A percentile compares a stretch with the other conserved stretches of the same genome.
These are phyloP conservation scores for Fusarium pseudograminearum DNA, from an alignment of 2,329 filamentous ascomycete species.

Conservation along the genomic window DNA sequence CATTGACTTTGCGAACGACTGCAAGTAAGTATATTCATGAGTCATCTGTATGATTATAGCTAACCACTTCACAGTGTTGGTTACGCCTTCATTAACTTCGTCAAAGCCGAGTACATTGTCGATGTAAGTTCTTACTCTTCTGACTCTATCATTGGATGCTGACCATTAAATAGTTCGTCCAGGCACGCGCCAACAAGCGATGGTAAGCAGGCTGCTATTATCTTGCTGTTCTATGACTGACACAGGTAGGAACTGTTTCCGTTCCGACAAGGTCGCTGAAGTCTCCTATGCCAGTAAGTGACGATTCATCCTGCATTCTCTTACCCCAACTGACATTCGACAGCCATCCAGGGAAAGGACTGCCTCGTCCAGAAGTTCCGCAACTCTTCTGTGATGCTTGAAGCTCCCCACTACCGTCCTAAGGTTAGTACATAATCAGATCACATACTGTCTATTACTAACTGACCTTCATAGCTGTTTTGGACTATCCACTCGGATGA, in stretches of 20 bases:
- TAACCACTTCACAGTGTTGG: conserved; percentile 75
- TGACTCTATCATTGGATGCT: conserved; percentile 15
- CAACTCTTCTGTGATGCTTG: conserved; percentile 95
- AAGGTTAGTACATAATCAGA: conserved; percentile 67
- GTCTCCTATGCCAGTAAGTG: conserved; percentile 93
- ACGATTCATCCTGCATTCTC: rapidly evolving
- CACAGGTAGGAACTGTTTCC: conserved; percentile 77
- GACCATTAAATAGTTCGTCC: conserved; percentile 71
- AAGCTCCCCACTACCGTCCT: conserved; percentile 83
- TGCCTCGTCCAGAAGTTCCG: conserved; percentile 94
- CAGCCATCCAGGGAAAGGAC: conserved; percentile 91
- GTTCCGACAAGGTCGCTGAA: conserved; percentile 86
- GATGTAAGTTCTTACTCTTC: conserved; percentile 61
- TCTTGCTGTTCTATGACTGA: conserved; percentile 7
- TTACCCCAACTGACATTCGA: conserved; percentile 43
- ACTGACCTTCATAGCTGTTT: conserved; percentile 58
- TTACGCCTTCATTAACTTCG: conserved; percentile 96
- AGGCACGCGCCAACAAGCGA: conserved; percentile 75
- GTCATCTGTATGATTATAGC: background rate
- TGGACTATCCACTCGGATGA: conserved; percentile 62
- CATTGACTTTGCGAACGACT: conserved; percentile 87
- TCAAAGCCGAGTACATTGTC: conserved; percentile 77
- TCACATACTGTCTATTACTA: too few species aligned
- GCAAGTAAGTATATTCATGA: conserved; percentile 72
- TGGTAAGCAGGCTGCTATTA: conserved; percentile 62